Evolutionary conservation across 2,329 filamentous ascomycete genomes (phyloP).

Genomic region (Botrytis tulipae): DNA sequence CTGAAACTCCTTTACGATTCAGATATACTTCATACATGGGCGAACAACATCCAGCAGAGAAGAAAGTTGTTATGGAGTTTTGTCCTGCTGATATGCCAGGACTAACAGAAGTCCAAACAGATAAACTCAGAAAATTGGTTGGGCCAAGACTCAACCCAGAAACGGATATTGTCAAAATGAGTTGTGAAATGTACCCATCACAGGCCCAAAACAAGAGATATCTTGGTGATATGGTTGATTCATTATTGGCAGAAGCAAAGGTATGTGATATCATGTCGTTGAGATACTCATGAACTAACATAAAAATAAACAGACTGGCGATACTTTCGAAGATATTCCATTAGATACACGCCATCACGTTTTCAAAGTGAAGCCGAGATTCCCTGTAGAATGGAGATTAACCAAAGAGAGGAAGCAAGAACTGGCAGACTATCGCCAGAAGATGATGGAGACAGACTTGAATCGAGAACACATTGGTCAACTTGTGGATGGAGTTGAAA

Average conservation of each 20-base stretch:
- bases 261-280: slow-evolving; percentile 41
- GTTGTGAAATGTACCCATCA: slow-evolving; percentile 82
- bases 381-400: slow-evolving; percentile 82
- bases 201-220: slow-evolving; percentile 98
- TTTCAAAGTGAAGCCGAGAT: slow-evolving; percentile 63
- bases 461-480: slow-evolving; percentile 51
- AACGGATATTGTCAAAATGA: slow-evolving; percentile 80
- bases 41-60: slow-evolving; percentile 84
- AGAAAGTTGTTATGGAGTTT: slow-evolving; percentile 94
- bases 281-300: slow-evolving; percentile 24
- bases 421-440: slow-evolving; percentile 59
- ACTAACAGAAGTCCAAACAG: slow-evolving; percentile 64
- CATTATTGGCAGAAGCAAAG: slow-evolving; percentile 72
- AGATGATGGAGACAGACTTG: slow-evolving; percentile 54
- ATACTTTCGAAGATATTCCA: slow-evolving; percentile 86
- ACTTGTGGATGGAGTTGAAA: slow-evolving; percentile 57
- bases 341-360: slow-evolving; percentile 85
- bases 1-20: slow-evolving; percentile 77
- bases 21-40: slow-evolving; percentile 97
- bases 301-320: slow-evolving; percentile 55
- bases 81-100: slow-evolving; percentile 67
- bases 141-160: slow-evolving; percentile 86
- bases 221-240: slow-evolving; percentile 73
- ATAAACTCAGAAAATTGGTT: slow-evolving; percentile 84
- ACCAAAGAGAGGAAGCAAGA: slow-evolving; percentile 65